A percentile compares a stretch with the other conserved stretches of the same genome.
These are phyloP conservation scores for Saccharomyces paradoxus DNA, from an alignment of 805 yeast species.

Conservation along the genomic window DNA sequence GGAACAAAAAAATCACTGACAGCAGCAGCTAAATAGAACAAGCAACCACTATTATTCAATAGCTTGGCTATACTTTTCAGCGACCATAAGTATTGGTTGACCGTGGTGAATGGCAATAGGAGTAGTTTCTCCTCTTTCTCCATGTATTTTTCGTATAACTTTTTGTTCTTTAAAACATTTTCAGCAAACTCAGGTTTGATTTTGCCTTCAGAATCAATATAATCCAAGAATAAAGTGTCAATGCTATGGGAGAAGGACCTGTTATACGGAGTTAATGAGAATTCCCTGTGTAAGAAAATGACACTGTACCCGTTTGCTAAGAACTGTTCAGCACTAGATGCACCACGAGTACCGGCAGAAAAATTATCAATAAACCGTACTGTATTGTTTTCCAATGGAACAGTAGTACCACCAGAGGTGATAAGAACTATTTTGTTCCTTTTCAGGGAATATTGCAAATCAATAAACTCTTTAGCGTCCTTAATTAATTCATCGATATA, in stretches of 20 bases:
- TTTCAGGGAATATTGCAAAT: constrained; percentile 38
- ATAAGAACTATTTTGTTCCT: constrained; percentile 63
- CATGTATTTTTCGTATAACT: constrained; percentile 28
- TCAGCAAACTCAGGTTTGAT: constrained; percentile 53
- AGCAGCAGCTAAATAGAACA: constrained; percentile 92
- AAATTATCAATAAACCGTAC: constrained; percentile 95
- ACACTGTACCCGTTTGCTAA: constrained; percentile 84
- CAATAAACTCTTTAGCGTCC: constrained; percentile 55
- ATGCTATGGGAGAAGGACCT: constrained; percentile 81
- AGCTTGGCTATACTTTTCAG: constrained; percentile 56
- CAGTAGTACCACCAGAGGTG: constrained; percentile 97
- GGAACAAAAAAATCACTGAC: constrained; percentile 96
- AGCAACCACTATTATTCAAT: constrained; percentile 51
- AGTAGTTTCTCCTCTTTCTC: constrained; percentile 32
- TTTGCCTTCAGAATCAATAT: constrained; percentile 53
- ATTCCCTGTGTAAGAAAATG: constrained; percentile 85
- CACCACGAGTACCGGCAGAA: constrained; percentile 96
- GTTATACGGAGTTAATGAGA: constrained; percentile 85
- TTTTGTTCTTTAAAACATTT: constrained; percentile 54
- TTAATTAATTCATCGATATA: constrained; percentile 56
- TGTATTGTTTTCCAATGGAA: constrained; percentile 92
- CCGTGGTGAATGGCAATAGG: constrained; percentile 84
- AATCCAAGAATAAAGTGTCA: constrained; percentile 71
- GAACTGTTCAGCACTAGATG: constrained; percentile 89
- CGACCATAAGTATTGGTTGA: constrained; percentile 86